These are phyloP conservation scores for Tricholoma bakamatsutake DNA, from an alignment of 768 basidiomycete genomes.

Conservation along the genomic window DNA sequence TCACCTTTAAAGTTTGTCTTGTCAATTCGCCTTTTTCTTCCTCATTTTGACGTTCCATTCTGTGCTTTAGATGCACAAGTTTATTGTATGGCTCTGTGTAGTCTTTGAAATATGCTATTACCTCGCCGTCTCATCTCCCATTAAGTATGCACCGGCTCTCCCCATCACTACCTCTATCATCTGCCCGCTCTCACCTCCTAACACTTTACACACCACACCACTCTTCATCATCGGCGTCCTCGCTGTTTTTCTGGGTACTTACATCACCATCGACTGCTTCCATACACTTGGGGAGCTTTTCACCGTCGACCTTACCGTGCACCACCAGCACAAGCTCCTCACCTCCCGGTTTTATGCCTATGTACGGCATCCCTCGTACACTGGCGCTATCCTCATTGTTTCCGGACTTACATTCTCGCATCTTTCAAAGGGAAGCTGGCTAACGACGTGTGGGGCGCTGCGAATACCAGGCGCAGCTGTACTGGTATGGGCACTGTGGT, in stretches of 20 bases:
- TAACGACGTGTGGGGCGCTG: constrained; percentile 26
- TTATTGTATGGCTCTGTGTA: constrained; percentile 16
- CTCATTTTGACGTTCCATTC: not conserved
- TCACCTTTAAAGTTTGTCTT: constrained; percentile 36
- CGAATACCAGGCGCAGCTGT: constrained; percentile 15
- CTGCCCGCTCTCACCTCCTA: constrained; percentile 18
- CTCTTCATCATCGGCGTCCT: constrained; percentile 30
- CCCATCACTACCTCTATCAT: constrained; percentile 24
- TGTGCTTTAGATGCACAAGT: constrained; percentile 10
- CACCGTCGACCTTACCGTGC: constrained; percentile 44
- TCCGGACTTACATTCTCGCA: constrained; percentile 35
- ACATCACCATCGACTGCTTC: constrained; percentile 39
- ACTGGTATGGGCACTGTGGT: constrained; percentile 30
- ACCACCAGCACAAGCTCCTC: constrained; percentile 35
- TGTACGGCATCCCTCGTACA: constrained; percentile 45
- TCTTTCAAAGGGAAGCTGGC: constrained; percentile 33
- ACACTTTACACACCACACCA: constrained; percentile 21
- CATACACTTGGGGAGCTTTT: constrained; percentile 37
- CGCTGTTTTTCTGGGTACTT: constrained; percentile 26
- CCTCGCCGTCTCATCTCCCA: constrained; percentile 10
- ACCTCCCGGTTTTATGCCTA: constrained; percentile 36
- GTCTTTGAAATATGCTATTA: constrained; percentile 14
- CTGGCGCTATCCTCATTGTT: constrained; percentile 38
- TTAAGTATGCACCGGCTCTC: constrained; percentile 23
- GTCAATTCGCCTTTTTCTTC: not conserved